A percentile compares a stretch with the other conserved stretches of the same genome.
Conservation (phyloP, 306 rosid species). For the Leucaena leucocephala region DNA sequence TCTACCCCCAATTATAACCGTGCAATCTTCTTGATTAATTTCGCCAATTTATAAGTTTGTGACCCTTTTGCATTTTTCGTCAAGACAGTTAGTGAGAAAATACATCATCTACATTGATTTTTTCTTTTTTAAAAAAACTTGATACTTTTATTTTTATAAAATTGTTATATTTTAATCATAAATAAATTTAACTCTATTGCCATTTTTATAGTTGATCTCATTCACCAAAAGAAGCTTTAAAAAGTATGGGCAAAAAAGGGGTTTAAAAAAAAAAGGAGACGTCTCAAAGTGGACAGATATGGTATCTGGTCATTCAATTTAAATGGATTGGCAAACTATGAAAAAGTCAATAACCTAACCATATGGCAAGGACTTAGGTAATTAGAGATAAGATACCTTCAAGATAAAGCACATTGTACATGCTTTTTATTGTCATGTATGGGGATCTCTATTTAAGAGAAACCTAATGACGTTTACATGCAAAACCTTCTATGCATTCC, state of each 20-base stretch:
- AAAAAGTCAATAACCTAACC: constrained; percentile 18
- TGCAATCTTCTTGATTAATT: neutral
- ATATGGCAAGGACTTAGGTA: neutral
- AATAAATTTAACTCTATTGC: neutral
- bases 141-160: neutral
- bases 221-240: neutral
- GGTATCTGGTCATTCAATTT: neutral
- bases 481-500: neutral
- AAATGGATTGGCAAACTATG: neutral
- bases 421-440: no score
- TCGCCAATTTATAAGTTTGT: neutral
- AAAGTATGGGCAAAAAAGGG: neutral
- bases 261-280: neutral
- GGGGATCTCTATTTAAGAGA: neutral
- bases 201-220: neutral
- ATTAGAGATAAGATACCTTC: constrained; percentile 6
- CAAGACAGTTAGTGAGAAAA: neutral
- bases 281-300: neutral
- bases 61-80: neutral
- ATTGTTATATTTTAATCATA: neutral
- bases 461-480: neutral
- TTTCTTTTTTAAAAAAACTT: no score
- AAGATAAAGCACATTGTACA: constrained; percentile 10
- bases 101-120: neutral
- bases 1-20: no score